A percentile compares a stretch with the other conserved stretches of the same genome.
phyloP scores from a whole-genome alignment of 768 basidiomycete species.

The Lenzites betulinus region DNA sequence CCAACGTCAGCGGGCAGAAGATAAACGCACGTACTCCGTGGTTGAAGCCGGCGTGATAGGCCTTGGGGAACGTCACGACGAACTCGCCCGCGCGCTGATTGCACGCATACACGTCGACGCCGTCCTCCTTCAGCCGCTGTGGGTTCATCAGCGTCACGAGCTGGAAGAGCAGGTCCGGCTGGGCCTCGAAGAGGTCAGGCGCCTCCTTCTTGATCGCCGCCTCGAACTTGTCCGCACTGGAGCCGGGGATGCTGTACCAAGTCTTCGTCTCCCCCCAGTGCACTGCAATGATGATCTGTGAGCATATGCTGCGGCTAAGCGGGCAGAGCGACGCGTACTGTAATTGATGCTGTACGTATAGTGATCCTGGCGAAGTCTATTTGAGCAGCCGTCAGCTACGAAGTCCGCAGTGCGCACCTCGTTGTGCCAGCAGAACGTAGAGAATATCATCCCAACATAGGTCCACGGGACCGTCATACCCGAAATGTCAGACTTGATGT shows the following conservation, averaged over 20 bases:
- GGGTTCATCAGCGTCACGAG: constrained; percentile 98
- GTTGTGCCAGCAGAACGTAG: constrained; percentile 99
- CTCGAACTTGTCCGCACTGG: constrained; percentile 94
- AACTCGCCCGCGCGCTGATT: constrained; percentile 98
- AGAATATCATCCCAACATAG: constrained; percentile 98
- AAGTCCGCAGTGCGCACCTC: constrained; percentile 55
- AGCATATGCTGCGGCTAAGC: constrained; percentile 11
- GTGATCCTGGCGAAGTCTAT: constrained; percentile 68
- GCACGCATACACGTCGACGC: constrained; percentile 90
- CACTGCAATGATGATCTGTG: constrained; percentile 50
- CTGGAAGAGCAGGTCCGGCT: constrained; percentile 96
- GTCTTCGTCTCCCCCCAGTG: constrained; percentile 99
- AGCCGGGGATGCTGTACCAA: constrained; percentile 98
- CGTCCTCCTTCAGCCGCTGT: constrained; percentile 78
- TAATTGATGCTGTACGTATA: constrained; percentile 97
- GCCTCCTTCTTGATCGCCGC: constrained; percentile 93
- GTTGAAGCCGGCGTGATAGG: constrained; percentile 98
- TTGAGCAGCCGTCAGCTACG: constrained; percentile 17
- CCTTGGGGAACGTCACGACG: constrained; percentile 96
- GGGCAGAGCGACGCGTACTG: constrained; percentile 51
- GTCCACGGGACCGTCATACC: constrained; percentile 99
- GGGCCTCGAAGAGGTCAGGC: constrained; percentile 96
- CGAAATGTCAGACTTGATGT: constrained; percentile 97
- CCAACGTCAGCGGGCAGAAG: background rate
- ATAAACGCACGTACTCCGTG: constrained; percentile 73